Percentiles rank a stretch among this genome's conserved stretches.
Evolutionary conservation across 2,329 filamentous ascomycete genomes (phyloP).

Genomic region (Podosphaera fusca): DNA sequence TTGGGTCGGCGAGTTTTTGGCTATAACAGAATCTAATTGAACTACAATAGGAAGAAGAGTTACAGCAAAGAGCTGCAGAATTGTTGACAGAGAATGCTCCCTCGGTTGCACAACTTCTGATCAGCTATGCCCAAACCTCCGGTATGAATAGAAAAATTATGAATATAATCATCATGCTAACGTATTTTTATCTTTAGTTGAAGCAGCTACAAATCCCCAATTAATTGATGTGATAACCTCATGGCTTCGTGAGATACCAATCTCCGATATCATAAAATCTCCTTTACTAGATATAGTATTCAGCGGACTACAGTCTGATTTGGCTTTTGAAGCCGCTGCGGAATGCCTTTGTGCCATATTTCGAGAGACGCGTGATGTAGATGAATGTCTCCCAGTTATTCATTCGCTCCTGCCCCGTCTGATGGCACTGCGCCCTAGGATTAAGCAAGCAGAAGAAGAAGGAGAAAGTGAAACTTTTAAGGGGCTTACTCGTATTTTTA

Average conservation of each 20-base stretch:
- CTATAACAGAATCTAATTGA: conserved; percentile 23
- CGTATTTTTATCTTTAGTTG: conserved; percentile 23
- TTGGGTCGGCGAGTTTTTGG: conserved; percentile 16
- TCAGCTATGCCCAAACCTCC: conserved; percentile 80
- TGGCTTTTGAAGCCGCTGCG: conserved; percentile 65
- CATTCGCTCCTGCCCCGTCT: conserved; percentile 63
- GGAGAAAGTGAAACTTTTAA: conserved; percentile 76
- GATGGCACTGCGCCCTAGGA: conserved; percentile 52
- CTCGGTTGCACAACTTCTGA: conserved; percentile 67
- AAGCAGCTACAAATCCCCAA: conserved; percentile 66
- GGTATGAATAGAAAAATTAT: conserved; percentile 28
- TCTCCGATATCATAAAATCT: conserved; percentile 62
- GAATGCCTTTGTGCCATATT: conserved; percentile 87
- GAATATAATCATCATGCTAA: neutral
- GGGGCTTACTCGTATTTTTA: conserved; percentile 70
- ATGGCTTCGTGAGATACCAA: conserved; percentile 83
- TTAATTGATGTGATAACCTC: conserved; percentile 90
- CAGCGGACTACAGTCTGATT: conserved; percentile 49
- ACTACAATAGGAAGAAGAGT: conserved; percentile 70
- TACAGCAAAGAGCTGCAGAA: conserved; percentile 64
- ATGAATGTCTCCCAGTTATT: conserved; percentile 68
- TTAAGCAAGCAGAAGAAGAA: conserved; percentile 48
- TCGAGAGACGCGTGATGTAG: conserved; percentile 76
- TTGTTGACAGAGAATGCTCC: conserved; percentile 75
- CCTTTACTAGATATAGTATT: conserved; percentile 65